Percentiles rank a stretch among this genome's conserved stretches.
phyloP scores from a whole-genome alignment of 495 filamentous ascomycete species.

The Geopyxis carbonaria region DNA sequence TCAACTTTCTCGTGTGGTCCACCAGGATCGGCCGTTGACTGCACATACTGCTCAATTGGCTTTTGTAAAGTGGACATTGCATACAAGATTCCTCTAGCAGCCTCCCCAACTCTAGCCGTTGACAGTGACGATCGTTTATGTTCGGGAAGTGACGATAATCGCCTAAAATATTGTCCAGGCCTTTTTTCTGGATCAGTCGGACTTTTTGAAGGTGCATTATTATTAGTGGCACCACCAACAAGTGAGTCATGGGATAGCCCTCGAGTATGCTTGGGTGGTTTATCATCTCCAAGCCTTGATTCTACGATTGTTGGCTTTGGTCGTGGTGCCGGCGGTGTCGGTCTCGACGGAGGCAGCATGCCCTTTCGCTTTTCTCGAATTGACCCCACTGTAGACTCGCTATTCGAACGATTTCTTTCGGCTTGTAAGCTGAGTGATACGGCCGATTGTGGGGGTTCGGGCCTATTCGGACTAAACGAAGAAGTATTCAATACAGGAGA shows the following conservation, averaged over 20 bases:
- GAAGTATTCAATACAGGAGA: too few relatives aligned
- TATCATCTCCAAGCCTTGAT: conserved; percentile 5
- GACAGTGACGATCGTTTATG: conserved; percentile 46
- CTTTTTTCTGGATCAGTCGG: conserved; percentile 28
- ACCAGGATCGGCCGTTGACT: conserved; percentile 14
- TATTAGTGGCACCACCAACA: conserved; percentile 11
- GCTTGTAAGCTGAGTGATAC: too few relatives aligned
- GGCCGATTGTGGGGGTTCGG: too few relatives aligned
- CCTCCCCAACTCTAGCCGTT: conserved; percentile 52
- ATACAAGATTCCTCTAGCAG: conserved; percentile 74
- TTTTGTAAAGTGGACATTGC: conserved; percentile 35
- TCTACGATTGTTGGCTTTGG: conserved; percentile 3
- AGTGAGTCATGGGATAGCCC: conserved; percentile 24
- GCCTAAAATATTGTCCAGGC: conserved; percentile 45
- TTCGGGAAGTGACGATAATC: conserved; percentile 71
- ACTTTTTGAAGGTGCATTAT: conserved; percentile 11
- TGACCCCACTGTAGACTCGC: conserved; percentile 3
- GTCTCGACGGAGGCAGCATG: conserved; percentile 5
- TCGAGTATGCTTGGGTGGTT: conserved; percentile 20
- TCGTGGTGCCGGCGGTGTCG: not conserved
- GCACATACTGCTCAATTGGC: conserved; percentile 23
- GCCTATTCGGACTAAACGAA: too few relatives aligned
- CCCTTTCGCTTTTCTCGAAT: conserved; percentile 1
- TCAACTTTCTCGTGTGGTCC: conserved; percentile 19
- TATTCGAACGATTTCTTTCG: conserved; percentile 5